Base-by-base conservation (phyloP, 2,329 filamentous ascomycete genomes). In the Metarhizium humberi region DNA sequence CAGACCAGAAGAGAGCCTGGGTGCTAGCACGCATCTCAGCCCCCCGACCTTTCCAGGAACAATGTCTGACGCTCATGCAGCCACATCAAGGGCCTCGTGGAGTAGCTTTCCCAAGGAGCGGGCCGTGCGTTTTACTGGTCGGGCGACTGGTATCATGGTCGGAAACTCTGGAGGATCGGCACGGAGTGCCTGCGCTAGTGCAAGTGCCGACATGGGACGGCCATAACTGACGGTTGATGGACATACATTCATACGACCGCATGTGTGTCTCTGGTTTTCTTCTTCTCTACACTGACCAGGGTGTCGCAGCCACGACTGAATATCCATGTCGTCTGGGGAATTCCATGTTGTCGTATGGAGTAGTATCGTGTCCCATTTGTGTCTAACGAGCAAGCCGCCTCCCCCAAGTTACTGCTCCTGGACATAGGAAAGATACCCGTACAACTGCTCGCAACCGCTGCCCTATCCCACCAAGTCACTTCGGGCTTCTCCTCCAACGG, bases 31-130 rank as follows among this genome's bases (percentile, higher is more conserved):
- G 30, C 2, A 55, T n/a, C 20, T 32, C 36, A 25, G 32, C 8
- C 14, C 14, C 20, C 42, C 13, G 36, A 4, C 32, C 18, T 20
- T 29, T 45, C 16, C 52, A 55, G 51, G 52, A 56, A 55, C 55
- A 53, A 16, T 56, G 56, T 56, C 58, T 59, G 30, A 56, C 53
- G 25, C 40, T 56, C 38, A 49, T 54, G 47, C 51, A 54, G 54
- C 42, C 50, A 52, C 16, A 29, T 40, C 18, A 56, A 57, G 56
- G 53, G 43, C 13, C 38, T 38, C 51, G 43, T 46, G 38, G 47
- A 48, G 34, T 13, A 45, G 34, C 34, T 36, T 6, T 36, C 25
- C 25, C 25, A 25, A 25, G 3, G 25, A 36, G 34, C 34, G 51
- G 42, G 42, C 54, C 53, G 53, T 56, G 53, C 51, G 50, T 36